Evolutionary conservation across 176 grass and related monocot species (phyloP).

Genomic region (Alopecurus myosuroides): DNA sequence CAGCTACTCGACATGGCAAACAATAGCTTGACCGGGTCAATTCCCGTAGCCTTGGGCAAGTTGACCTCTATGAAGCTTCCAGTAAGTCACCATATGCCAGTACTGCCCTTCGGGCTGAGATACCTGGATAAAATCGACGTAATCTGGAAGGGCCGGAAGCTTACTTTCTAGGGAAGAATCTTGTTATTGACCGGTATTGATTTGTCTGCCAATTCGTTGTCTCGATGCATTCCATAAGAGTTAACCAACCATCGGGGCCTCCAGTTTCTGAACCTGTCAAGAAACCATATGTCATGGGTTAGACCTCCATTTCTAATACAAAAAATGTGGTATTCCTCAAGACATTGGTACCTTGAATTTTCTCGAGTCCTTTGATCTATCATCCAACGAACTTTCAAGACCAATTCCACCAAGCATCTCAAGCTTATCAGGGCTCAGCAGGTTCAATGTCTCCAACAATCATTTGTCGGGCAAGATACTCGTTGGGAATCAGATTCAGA

Average conservation of each 20-base stretch:
- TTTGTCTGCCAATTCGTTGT: not conserved
- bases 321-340: slow-evolving; percentile 27
- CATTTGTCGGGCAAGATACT: slow-evolving; percentile 46
- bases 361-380: slow-evolving; percentile 15
- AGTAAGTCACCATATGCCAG: not conserved
- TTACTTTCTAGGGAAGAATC: not conserved
- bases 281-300: slow-evolving; percentile 36
- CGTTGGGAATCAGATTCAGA: slow-evolving; percentile 36
- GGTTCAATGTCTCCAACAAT: slow-evolving; percentile 51
- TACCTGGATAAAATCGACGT: not conserved
- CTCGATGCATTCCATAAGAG: not conserved
- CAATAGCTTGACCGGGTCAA: not conserved
- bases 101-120: too few relatives aligned
- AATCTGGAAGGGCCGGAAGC: not conserved
- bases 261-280: not conserved
- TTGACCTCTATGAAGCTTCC: not conserved
- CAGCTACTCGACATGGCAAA: not conserved
- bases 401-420: slow-evolving; percentile 27
- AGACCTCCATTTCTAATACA: too few relatives aligned
- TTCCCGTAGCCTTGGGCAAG: not conserved
- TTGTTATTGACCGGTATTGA: not conserved
- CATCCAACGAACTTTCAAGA: slow-evolving; percentile 24
- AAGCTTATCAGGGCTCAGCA: not conserved
- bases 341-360: slow-evolving; percentile 25
- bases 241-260: not conserved